Conservation (phyloP, 352 stramenopile species). For the Phytophthora agathidicida region DNA sequence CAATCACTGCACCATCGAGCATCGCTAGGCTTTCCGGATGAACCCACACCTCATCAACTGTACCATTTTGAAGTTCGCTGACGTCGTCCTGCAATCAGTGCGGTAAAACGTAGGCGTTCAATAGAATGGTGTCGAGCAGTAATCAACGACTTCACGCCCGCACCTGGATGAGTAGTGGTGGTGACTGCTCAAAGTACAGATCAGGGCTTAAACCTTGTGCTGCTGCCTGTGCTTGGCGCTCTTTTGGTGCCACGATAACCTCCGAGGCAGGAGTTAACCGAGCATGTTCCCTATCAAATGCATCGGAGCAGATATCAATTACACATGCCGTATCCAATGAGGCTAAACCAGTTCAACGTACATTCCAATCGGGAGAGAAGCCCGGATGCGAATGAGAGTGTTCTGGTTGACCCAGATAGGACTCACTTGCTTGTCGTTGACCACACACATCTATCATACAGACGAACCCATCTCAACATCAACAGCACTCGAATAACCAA, state of each 20-base stretch:
- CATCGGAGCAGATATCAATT: background rate
- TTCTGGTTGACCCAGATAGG: conserved; percentile 86
- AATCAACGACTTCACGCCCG: background rate
- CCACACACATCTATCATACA: conserved; percentile 73
- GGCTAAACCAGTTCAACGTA: conserved; percentile 32
- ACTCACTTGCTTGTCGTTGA: conserved; percentile 87
- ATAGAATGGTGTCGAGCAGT: background rate
- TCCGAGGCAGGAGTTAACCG: conserved; percentile 74
- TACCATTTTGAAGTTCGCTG: conserved; percentile 29
- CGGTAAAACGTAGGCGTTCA: background rate
- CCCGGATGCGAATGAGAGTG: conserved; percentile 71
- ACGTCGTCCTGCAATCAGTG: conserved; percentile 19
- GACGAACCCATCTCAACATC: background rate
- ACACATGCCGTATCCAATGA: too few relatives aligned
- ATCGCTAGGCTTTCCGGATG: conserved; percentile 64
- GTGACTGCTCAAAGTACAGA: conserved; percentile 69
- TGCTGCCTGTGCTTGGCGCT: conserved; percentile 39
- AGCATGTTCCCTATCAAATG: conserved; percentile 57
- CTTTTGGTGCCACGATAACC: conserved; percentile 80
- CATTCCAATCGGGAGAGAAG: conserved; percentile 67
- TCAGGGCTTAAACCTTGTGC: conserved; percentile 46
- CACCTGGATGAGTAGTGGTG: conserved; percentile 58
- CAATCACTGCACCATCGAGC: conserved; percentile 60
- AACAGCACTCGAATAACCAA: background rate
- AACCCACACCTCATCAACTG: conserved; percentile 68